Base-by-base conservation (phyloP, 306 rosid genomes). In the Inga leiocalycina region DNA sequence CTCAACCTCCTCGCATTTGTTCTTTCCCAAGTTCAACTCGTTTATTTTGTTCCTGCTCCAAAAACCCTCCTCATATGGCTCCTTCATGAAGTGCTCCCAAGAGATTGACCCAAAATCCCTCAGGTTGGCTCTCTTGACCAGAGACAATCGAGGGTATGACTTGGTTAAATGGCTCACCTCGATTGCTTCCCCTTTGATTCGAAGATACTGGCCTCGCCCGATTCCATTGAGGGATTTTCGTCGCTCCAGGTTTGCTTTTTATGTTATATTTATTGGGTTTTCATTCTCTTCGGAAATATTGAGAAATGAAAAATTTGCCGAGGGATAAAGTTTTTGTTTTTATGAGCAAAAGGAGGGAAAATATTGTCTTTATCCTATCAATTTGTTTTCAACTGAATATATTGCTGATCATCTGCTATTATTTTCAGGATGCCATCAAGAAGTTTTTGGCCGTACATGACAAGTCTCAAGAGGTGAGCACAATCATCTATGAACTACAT, bases 131-230 rank as follows among this genome's bases (percentile, higher is more conserved):
- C 75, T 86, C 45, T 88, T 86, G 27, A 83, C 82, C 78, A 87
- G 78, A 80, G 92, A 88, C 79, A 77, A 71, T 0, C 85, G 90
- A 46, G 86, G 88, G 2, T 90, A 11, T 65, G 90, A 87, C 20
- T 43, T 61, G 76, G 70, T 77, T 37, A 91, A 85, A 30, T 94
- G 97, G 97, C 90, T 80, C 98, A 94, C 78, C 85, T 89, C 51
- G 67, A 35, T 81, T 91, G 95, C 89, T 90, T 90, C 72, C 79
- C 90, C 72, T 22, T 86, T 15, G 80, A 79, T 30, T 77, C 89
- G 1, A 80, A 67, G 12, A 13, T 71, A 6, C 77, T 74, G 75
- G 79, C 51, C 67, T 85, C 89, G 51, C 82, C 87, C n/a, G 84
- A 86, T 66, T 32, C 72, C 32, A 84, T 94, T 61, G 71, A 85